Evolutionary conservation across 1,284 basidiomycete genomes (phyloP), one percentile per base, ranked within the genome.

Genomic region (Omphalotus olearius): DNA sequence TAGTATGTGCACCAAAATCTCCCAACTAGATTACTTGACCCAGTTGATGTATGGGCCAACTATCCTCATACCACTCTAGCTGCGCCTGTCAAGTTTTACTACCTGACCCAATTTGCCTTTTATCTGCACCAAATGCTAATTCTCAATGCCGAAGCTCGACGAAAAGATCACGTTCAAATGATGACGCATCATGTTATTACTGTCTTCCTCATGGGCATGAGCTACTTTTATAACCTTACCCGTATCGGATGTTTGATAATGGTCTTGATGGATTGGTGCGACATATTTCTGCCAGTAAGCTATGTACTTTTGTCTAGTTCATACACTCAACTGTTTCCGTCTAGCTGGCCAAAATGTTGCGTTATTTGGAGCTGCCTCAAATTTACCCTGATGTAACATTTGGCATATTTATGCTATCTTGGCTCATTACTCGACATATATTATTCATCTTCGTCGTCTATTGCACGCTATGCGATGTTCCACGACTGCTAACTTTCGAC

Each of bases 161-260:
- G 96, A 52, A 94, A 93, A 64, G 96, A 99, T 69, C 92, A 97
- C 67, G 76, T 77, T 67, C 94, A 98, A 70, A 99, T 98, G 96
- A 89, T 98, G 76, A 75, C 84, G 26, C 96, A 99, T 72, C 96
- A 99, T 69, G 67, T 97, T 61, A 88, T 98, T 62, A 96, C 94
- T 16, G 81, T 95, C 53, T 66, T 77, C 37, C 81, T 99, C 57
- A 83, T 98, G 70, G 66, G 76, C 30, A 65, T 74, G 26, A 93
- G 90, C 64, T 99, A 97, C 70, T 76, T 78, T 50, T 83, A 78
- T 67, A 89, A 95, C 69, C 88, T 86, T 64, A 95, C 92, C 7
- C 86, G 92, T 35, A 80, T 96, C 45, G 96, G 96, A 16, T 91
- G 86, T 59, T 73, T 93, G 42, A 83, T 97, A 53, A 86, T 97